Conservation (phyloP, 225 moss, liverwort and hornwort genomes). For the Polytrichum commune region DNA sequence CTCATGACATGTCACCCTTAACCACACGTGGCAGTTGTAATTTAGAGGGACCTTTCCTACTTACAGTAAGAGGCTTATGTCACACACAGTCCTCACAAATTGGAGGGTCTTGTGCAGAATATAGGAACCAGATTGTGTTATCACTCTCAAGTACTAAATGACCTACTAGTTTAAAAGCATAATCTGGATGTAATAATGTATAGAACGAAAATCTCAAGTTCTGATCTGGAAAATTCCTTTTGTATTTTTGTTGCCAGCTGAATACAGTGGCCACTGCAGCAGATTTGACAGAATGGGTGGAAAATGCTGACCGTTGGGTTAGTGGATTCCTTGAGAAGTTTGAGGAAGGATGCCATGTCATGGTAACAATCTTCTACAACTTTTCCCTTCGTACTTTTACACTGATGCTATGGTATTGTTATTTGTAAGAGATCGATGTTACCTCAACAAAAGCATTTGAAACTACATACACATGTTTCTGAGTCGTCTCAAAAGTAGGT, state of each 20-base stretch:
- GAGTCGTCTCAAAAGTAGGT: neutral
- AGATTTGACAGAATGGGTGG: conserved; percentile 95
- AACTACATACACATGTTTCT: too few relatives aligned
- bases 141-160: neutral
- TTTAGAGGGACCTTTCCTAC: too few relatives aligned
- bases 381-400: neutral
- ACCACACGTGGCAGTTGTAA: too few relatives aligned
- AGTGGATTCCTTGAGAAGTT: conserved; percentile 98
- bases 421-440: neutral
- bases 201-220: neutral
- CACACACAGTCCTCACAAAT: too few relatives aligned
- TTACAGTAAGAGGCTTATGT: too few relatives aligned
- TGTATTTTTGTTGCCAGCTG: conserved; percentile 31
- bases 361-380: conserved; percentile 42
- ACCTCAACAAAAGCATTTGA: too few relatives aligned
- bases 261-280: conserved; percentile 89
- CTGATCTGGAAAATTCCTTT: neutral
- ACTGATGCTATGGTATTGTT: neutral
- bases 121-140: too few relatives aligned
- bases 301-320: conserved; percentile 99
- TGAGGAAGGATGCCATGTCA: conserved; percentile 95
- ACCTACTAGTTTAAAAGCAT: neutral
- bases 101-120: too few relatives aligned
- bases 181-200: neutral
- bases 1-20: too few relatives aligned